These are phyloP conservation scores for Cyberlindnera galapagoensis DNA, from an alignment of 805 yeast species.

Conservation along the genomic window DNA sequence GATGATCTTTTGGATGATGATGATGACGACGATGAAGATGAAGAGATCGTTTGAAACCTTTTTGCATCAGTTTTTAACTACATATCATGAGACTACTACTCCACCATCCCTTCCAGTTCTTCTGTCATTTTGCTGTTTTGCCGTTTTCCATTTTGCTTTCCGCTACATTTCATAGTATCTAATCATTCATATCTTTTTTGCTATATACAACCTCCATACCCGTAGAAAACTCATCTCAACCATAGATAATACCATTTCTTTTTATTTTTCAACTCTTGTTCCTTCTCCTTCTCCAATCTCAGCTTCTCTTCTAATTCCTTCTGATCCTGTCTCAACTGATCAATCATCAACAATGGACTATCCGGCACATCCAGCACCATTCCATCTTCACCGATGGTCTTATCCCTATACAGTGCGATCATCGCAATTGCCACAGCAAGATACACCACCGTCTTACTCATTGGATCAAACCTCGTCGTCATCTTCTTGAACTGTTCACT, in stretches of 20 bases:
- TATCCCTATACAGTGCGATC: conserved; percentile 52
- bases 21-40: conserved; percentile 31
- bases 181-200: background rate
- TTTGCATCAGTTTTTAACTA: too few relatives aligned
- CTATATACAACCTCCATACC: too few relatives aligned
- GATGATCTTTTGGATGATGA: conserved; percentile 65
- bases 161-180: background rate
- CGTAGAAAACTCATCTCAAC: conserved; percentile 15
- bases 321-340: conserved; percentile 24
- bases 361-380: conserved; percentile 32
- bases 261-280: background rate
- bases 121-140: background rate
- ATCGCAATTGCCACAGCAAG: conserved; percentile 39
- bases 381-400: conserved; percentile 36
- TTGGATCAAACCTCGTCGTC: conserved; percentile 47
- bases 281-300: conserved; percentile 6
- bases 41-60: too few relatives aligned
- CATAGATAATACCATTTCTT: conserved; percentile 23
- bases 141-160: background rate
- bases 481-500: conserved; percentile 38
- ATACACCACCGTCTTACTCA: conserved; percentile 47
- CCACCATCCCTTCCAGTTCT: too few relatives aligned
- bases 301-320: conserved; percentile 11
- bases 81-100: too few relatives aligned
- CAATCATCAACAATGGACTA: conserved; percentile 31